Percentiles rank a stretch among this genome's conserved stretches.
Conservation (phyloP, 2,329 filamentous ascomycete species). For the Seiridium unicorne region DNA sequence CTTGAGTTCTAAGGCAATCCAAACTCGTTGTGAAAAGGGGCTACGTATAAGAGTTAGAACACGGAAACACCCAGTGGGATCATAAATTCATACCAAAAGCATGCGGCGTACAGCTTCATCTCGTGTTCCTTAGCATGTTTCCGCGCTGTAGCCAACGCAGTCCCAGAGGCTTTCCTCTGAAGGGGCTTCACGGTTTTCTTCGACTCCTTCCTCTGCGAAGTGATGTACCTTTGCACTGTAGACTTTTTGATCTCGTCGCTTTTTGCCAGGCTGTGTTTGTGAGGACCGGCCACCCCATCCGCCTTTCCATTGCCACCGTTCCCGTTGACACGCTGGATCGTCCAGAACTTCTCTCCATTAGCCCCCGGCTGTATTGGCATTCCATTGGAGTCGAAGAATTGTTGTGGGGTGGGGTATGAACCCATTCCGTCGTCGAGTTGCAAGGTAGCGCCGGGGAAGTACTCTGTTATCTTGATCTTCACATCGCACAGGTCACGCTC, state of each 20-base stretch:
- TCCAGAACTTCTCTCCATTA: conserved; percentile 61
- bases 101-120: conserved; percentile 77
- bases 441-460: conserved; percentile 56
- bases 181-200: conserved; percentile 68
- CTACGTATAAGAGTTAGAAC: conserved; percentile 37
- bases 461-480: conserved; percentile 84
- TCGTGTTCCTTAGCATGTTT: conserved; percentile 68
- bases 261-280: conserved; percentile 70
- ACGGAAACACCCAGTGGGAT: not conserved
- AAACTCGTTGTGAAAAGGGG: conserved; percentile 83
- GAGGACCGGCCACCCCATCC: conserved; percentile 68
- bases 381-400: conserved; percentile 19
- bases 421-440: conserved; percentile 25
- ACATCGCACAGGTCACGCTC: conserved; percentile 80
- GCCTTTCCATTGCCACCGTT: conserved; percentile 72
- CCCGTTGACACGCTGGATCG: conserved; percentile 75
- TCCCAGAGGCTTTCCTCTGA: conserved; percentile 70
- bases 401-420: conserved; percentile 19
- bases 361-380: conserved; percentile 35
- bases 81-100: conserved; percentile 64
- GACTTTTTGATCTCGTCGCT: conserved; percentile 83
- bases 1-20: conserved; percentile 84
- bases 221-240: conserved; percentile 65
- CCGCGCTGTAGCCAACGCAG: conserved; percentile 66
- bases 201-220: conserved; percentile 63